Evolutionary conservation across 1,139 yeast genomes (phyloP), one percentile per base, ranked within the genome.

Genomic region (Zygosaccharomyces sapae): DNA sequence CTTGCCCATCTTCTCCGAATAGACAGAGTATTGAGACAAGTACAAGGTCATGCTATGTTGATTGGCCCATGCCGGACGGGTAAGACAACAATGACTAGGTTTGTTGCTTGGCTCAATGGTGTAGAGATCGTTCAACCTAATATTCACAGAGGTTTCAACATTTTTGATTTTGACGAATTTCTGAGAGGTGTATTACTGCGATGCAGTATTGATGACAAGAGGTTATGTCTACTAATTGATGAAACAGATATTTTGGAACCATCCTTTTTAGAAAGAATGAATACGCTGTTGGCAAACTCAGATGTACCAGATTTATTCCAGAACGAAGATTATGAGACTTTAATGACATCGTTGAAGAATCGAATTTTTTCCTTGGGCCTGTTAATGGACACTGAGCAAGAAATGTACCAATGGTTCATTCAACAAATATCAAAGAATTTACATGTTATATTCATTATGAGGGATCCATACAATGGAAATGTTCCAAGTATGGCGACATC

Each of bases 91-190:
- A 60, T 89, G 39, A 74, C 87, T 0, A 77, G 81, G 51, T 90
- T 92, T 72, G 96, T 87, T 3, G 81, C 95, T 0, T 92, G 97
- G 97, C 79, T 89, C 70, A 86, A 86, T 62, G 97, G 96, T 0
- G 64, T 87, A 20, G 76, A 73, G 38, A 73, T 81, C 0, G 69
- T 74, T 19, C 88, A 82, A 55, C 72, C 92, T 35, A 71, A 70
- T 37, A 84, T 86, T 0, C 74, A 77, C 30, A 66, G 77, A 12
- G 70, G 70, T 16, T 89, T 80, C 59, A 67, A 76, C 0, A 70
- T 86, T 13, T 62, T 61, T 0, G 86, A 87, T 44, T 90, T 90
- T 67, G 96, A 88, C 54, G 64, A 69, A 0, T 79, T 79, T 4
- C 67, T 92, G 45, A 74, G 86, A 48, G 68, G 69, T 0, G 64